Base-by-base conservation (phyloP, 768 basidiomycete species). In the Phaeotremella skinneri region DNA sequence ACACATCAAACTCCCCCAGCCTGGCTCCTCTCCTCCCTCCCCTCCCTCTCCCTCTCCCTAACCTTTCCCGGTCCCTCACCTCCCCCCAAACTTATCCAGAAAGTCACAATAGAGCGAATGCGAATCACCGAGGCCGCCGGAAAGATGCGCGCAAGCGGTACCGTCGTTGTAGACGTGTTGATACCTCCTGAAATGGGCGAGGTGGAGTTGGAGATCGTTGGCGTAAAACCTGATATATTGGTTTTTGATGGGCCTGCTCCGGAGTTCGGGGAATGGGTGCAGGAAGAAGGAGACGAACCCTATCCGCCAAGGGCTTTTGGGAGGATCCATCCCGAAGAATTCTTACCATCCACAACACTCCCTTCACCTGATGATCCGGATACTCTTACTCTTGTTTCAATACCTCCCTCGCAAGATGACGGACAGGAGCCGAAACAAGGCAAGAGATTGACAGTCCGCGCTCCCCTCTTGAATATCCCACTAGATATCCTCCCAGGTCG, bases 111-210 rank as follows among this genome's bases (percentile, higher is more conserved):
- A n/a, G 72, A 77, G 41, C 59, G 64, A 31, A 75, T 77, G 74
- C 61, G 70, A 25, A 67, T 77, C 27, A 65, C 67, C 2, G 70
- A 75, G 58, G 42, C 62, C 4, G 49, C 55, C 14, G 74, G 74
- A 2, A 72, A 74, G 52, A 70, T 74, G 56, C 53, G 49, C 26
- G 74, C 70, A 20, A 69, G 72, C 7, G 76, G 76, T 3, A 61
- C 59, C 3, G 76, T 76, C 30, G 53, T 73, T 16, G 76, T 73
- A 4, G 55, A 62, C 30, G 62, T 75, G 6, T 59, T 67, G 58
- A 87, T 82, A 1, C 90, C 91, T 63, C 87, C 89, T 25, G 81
- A 78, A 0, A 85, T 89, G 64, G 82, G 79, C 7, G 81, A 74
- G 34, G 88, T 81, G 58, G 83, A 81, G 0, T 84, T 83, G 0